phyloP scores from a whole-genome alignment of 805 yeast species.

The Wickerhamiella bombiphila region DNA sequence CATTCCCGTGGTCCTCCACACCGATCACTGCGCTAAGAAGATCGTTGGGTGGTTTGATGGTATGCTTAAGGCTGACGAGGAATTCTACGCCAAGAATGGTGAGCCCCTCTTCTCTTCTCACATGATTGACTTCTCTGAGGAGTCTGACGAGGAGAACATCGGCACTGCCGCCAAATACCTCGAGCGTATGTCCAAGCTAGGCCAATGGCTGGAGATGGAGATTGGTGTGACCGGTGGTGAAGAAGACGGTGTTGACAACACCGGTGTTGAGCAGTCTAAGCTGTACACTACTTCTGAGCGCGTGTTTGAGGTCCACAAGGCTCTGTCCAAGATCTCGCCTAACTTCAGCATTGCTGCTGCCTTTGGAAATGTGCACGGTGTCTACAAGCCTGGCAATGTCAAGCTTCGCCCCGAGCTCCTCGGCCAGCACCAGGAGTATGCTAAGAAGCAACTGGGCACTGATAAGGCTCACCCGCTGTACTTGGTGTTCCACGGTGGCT shows the following conservation, averaged over 20 bases:
- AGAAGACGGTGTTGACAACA: slow-evolving; percentile 99
- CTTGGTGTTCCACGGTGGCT: slow-evolving; percentile 99
- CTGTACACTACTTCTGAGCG: slow-evolving; percentile 94
- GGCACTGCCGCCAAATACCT: slow-evolving; percentile 88
- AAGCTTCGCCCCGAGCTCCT: slow-evolving; percentile 80
- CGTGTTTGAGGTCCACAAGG: slow-evolving; percentile 80
- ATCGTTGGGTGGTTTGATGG: slow-evolving; percentile 98
- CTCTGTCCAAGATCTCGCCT: slow-evolving; percentile 80
- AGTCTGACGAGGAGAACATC: slow-evolving; percentile 90
- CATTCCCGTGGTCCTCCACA: slow-evolving; percentile 90
- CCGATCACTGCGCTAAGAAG: slow-evolving; percentile 98
- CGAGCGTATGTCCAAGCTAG: slow-evolving; percentile 81
- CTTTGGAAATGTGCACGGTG: slow-evolving; percentile 99
- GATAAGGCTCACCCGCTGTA: slow-evolving; percentile 56
- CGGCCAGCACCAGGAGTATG: slow-evolving; percentile 90
- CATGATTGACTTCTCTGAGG: slow-evolving; percentile 97
- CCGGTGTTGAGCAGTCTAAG: slow-evolving; percentile 70
- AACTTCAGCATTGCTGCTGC: slow-evolving; percentile 99
- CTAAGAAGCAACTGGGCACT: slow-evolving; percentile 49
- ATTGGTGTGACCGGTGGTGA: slow-evolving; percentile 99
- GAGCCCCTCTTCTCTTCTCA: slow-evolving; percentile 97
- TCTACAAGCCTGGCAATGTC: slow-evolving; percentile 98
- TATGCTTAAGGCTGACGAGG: slow-evolving; percentile 94
- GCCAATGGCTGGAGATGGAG: slow-evolving; percentile 99
- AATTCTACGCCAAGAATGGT: slow-evolving; percentile 69